phyloP scores from a whole-genome alignment of 192 early-diverging fungal species.

The Gryganskiella cystojenkinii region DNA sequence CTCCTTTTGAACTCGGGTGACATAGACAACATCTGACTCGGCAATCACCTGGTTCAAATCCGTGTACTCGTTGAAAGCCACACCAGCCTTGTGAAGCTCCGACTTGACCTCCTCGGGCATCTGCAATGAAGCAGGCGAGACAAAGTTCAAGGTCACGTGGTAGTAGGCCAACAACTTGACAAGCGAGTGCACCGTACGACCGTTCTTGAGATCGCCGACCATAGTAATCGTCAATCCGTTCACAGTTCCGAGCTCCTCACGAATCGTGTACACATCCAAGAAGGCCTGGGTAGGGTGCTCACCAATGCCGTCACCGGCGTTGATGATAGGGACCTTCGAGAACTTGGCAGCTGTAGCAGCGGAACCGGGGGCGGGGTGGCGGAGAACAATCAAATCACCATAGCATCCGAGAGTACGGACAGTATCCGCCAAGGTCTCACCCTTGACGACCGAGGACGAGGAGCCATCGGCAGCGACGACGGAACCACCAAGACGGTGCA shows the following conservation, averaged over 20 bases:
- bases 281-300: constrained; percentile 99
- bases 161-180: constrained; percentile 90
- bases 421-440: constrained; percentile 94
- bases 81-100: constrained; percentile 62
- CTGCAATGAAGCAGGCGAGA: constrained; percentile 80
- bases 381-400: constrained; percentile 91
- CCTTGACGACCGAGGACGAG: constrained; percentile 94
- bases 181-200: constrained; percentile 96
- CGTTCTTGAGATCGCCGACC: constrained; percentile 98
- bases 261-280: constrained; percentile 77
- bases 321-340: constrained; percentile 93
- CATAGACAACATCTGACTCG: constrained; percentile 94
- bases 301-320: constrained; percentile 96
- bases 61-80: constrained; percentile 74
- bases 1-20: constrained; percentile 97
- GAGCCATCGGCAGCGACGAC: constrained; percentile 88
- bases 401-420: constrained; percentile 94
- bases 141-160: constrained; percentile 94
- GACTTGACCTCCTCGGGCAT: constrained; percentile 90
- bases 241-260: constrained; percentile 94
- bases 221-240: constrained; percentile 96
- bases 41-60: constrained; percentile 84
- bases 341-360: constrained; percentile 86
- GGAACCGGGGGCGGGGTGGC: constrained; percentile 92
- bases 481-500: constrained; percentile 90